Evolutionary conservation across 1,139 yeast genomes (phyloP), one percentile per base, ranked within the genome.

Genomic region (Taphrina betulina): DNA sequence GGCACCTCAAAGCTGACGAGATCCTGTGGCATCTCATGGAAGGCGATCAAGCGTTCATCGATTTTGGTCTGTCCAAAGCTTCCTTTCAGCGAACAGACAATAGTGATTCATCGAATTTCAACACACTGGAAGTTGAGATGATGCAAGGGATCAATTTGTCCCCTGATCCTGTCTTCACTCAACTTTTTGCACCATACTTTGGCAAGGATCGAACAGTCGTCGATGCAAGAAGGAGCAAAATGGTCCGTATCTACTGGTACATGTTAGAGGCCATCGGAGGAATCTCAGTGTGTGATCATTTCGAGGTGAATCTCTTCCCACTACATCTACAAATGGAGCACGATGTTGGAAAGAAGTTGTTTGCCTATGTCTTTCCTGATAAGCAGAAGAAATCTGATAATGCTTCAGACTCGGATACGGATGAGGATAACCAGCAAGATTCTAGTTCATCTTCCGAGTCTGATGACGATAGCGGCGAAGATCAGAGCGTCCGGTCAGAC

Each of bases 191-290:
- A 0, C 90, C 92, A 1, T 62, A 63, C 37, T 60, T 68, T 35
- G 62, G 60, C 12, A 69, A 63, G 44, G 62, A 58, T 8, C 60
- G 62, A 41, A 71, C 73, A 8, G 65, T 60, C 19, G 46, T 59
- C n/a, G 62, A 63, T 37, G 60, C 59, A 41, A 57, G 58, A 36
- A 60, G 60, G 23, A 51, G 56, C 23, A 68, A 70, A 53, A 67
- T 86, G 62, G 72, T 86, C 10, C 69, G 73, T 34, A 72, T 85
- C 52, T 73, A 75, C 14, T 89, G 96, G 96, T 77, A 79, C 5
- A 75, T 83, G 77, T 73, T 84, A 45, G 82, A 80, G 36, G 87
- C 95, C 0, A 85, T 89, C 56, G 96, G 96, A 3, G 96, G 96
- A 2, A 89, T 89, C 46, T 77, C 83, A 0, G 80, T 87, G 28